Conservation (phyloP, 2,329 filamentous ascomycete species). For the Elsinoe fawcettii region DNA sequence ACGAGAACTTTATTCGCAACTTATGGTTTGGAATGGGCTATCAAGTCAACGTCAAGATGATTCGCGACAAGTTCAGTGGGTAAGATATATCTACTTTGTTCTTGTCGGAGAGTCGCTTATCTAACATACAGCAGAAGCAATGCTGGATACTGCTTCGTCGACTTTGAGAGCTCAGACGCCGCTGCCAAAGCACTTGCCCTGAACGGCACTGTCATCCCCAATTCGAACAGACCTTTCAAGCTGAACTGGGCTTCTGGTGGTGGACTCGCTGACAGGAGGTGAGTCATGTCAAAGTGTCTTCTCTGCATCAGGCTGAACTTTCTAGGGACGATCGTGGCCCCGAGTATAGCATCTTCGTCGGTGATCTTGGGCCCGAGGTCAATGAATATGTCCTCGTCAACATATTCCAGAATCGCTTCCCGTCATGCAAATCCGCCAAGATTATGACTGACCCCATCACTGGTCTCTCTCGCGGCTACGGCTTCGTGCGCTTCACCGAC, state of each 20-base stretch:
- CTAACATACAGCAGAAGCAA: slow-evolving; percentile 55
- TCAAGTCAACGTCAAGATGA: slow-evolving; percentile 97
- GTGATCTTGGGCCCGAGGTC: slow-evolving; percentile 93
- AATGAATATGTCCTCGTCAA: slow-evolving; percentile 97
- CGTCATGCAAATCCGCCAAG: slow-evolving; percentile 97
- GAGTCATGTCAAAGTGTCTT: slow-evolving; percentile 37
- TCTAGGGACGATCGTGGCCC: slow-evolving; percentile 85
- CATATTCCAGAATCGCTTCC: slow-evolving; percentile 92
- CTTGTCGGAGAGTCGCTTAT: slow-evolving; percentile 10
- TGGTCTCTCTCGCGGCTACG: slow-evolving; percentile 94
- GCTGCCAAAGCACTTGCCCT: slow-evolving; percentile 85
- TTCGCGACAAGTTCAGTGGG: slow-evolving; percentile 98
- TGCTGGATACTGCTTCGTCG: slow-evolving; percentile 97
- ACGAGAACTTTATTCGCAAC: slow-evolving; percentile 96
- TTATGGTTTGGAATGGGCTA: slow-evolving; percentile 92
- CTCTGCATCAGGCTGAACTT: background rate
- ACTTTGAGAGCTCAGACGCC: slow-evolving; percentile 74
- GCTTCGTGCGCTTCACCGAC: slow-evolving; percentile 94
- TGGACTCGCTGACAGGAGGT: slow-evolving; percentile 84
- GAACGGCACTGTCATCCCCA: slow-evolving; percentile 84
- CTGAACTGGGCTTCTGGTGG: slow-evolving; percentile 98
- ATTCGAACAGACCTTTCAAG: slow-evolving; percentile 93
- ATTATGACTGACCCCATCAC: slow-evolving; percentile 99
- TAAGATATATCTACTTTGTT: slow-evolving; percentile 39
- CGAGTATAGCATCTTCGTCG: slow-evolving; percentile 95